These are phyloP conservation scores for Asterochloris sp. DNA, from an alignment of 139 green algal species.

Conservation along the genomic window DNA sequence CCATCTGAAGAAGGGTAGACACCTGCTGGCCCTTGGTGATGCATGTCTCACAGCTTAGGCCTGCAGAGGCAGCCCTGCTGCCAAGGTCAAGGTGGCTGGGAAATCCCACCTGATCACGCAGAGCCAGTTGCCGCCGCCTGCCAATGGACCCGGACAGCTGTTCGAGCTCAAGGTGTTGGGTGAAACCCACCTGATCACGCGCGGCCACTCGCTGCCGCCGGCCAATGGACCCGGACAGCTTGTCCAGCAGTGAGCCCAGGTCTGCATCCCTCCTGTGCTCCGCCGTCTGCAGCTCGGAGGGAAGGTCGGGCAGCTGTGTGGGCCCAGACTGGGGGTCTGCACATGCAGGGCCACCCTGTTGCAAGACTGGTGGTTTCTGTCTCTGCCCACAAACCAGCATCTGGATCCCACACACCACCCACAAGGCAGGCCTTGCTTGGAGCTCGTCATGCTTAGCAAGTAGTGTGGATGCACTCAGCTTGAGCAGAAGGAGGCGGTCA, in stretches of 20 bases:
- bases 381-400: background rate
- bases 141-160: too few relatives aligned
- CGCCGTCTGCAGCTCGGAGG: background rate
- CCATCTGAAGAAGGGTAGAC: too few relatives aligned
- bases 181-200: slow-evolving; percentile 4
- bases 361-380: too few relatives aligned
- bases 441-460: background rate
- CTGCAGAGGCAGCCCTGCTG: background rate
- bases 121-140: background rate
- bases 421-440: background rate
- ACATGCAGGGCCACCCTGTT: too few relatives aligned
- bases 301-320: background rate
- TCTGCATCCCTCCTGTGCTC: slow-evolving; percentile 3
- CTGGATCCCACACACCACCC: background rate
- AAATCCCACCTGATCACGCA: background rate
- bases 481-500: too few relatives aligned
- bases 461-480: too few relatives aligned
- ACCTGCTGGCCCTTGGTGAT: too few relatives aligned
- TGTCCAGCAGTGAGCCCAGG: slow-evolving; percentile 1
- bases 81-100: background rate
- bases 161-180: background rate
- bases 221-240: slow-evolving; percentile 8
- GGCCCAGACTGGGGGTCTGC: background rate
- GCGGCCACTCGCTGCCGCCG: slow-evolving; percentile 7
- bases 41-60: background rate